Evolutionary conservation across 2,329 filamentous ascomycete genomes (phyloP), one percentile per base, ranked within the genome.

Genomic region (Claviceps digitariae): DNA sequence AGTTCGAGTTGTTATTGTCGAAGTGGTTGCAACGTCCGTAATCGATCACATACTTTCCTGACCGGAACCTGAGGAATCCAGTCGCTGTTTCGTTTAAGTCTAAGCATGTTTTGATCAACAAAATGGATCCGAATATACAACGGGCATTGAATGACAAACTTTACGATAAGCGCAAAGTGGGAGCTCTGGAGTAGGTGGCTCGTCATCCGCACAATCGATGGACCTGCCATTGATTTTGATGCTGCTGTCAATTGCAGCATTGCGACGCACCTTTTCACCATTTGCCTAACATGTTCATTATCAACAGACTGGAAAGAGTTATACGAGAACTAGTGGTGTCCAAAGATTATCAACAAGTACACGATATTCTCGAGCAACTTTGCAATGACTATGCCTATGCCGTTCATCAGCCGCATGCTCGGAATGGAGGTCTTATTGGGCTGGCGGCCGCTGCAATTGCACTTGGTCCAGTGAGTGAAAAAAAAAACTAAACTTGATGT

Each of bases 321-420:
- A 93, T 98, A 63, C 86, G 93, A 58, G 89, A 95, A 65, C 81
- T 90, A 27, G 83, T 88, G 56, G 80, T 80, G 48, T 77, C 75
- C 61, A 84, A 85, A 64, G 88, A 97, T 64, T 84, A 89, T 63
- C 82, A 86, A 53, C 81, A 79, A 62, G 90, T 98, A 60, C 80
- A 84, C 61, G 86, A 84, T 63, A 91, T 97, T 54, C 88, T 98
- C 56, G 87, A 95, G 63, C 91, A 98, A 74, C 83, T 98, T 56
- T 96, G 90, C 69, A 90, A 95, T 66, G 93, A 98, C 62, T 98
- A 91, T 73, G 93, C 93, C 50, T 98, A 97, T 68, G 90, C 91
- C 46, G 90, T 96, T 44, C 90, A 98, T 68, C 90, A 96, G 65
- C 90, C 93, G 52, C 90, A 98, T 74, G 91, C 93, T 51, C 79